These are phyloP conservation scores for Saccharomyces cerevisiae DNA, from an alignment of 805 yeast genomes.

Conservation along the genomic window DNA sequence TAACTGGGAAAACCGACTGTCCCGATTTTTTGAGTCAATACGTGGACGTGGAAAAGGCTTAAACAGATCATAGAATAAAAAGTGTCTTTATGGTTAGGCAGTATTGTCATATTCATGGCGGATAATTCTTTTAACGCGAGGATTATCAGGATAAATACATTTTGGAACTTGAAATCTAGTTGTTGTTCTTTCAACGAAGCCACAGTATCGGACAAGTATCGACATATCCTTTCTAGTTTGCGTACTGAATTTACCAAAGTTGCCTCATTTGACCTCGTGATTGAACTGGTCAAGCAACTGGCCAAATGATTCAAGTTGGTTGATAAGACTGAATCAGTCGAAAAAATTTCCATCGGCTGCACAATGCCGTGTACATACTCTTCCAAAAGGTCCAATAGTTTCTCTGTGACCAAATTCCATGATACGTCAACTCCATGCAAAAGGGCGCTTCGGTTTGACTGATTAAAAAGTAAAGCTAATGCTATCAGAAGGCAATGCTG, in stretches of 20 bases:
- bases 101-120: not conserved
- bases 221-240: not conserved
- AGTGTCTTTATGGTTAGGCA: not conserved
- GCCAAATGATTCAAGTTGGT: not conserved
- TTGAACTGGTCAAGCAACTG: not conserved
- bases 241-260: not conserved
- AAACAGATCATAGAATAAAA: not conserved
- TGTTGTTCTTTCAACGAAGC: not conserved
- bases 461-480: not conserved
- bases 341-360: not conserved
- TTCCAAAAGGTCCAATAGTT: not conserved
- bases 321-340: not conserved
- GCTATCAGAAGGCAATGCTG: not conserved
- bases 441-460: not conserved
- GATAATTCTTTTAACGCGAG: not conserved
- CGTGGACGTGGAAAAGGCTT: not conserved
- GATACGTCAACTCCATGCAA: not conserved
- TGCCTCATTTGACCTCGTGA: not conserved
- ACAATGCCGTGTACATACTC: not conserved
- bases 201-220: not conserved
- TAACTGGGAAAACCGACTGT: slow-evolving; percentile 22
- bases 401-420: not conserved
- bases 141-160: not conserved
- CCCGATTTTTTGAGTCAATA: slow-evolving; percentile 13
- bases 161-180: not conserved